Base-by-base conservation (phyloP, 2,329 filamentous ascomycete genomes). In the Lecanicillium sp. region DNA sequence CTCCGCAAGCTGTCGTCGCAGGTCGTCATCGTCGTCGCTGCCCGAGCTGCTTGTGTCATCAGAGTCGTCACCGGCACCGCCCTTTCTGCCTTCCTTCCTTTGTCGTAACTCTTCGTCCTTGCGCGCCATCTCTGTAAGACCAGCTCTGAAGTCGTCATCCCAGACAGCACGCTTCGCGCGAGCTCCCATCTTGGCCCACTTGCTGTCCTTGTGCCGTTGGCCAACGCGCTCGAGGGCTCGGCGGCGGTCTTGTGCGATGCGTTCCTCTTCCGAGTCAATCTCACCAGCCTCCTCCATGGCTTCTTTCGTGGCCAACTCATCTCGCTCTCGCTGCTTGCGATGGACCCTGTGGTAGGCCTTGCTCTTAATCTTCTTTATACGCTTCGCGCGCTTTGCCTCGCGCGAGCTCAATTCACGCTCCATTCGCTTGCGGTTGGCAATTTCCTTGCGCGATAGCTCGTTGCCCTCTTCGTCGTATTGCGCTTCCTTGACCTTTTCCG, bases 321-420 rank as follows among this genome's bases (percentile, higher is more conserved):
- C 58, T 40, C 73, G 67, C 48, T 72, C 61, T 49, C 68, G 52
- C 59, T 80, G 85, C 56, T 84, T 95, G 28, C 90, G 80, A 61
- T 97, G 90, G 12, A 97, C 83, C 32, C 89, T 82, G 40, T 90
- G 85, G 58, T 94, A 98, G 1, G 88, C 78, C 61, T 96, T 98
- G 58, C 86, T 94, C 72, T 98, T 98, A 66, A 98, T 98, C 69
- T 97, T 97, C 67, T 96, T 95, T 64, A 98, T 87, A 17, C 92
- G 82, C 64, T 89, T 94, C 7, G 88, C 78, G 41, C 88, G 83
- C 31, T 88, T 81, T 54, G 94, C 84, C 62, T 97, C 90, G 10
- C 89, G 77, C 51, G 94, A 95, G 47, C 90, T 74, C 7, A 95
- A 65, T 52, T 97, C 90, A 49, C 92, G 75, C 46, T 86, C 80